These are phyloP conservation scores for Collybia sordida DNA, from an alignment of 768 basidiomycete species.

Conservation along the genomic window DNA sequence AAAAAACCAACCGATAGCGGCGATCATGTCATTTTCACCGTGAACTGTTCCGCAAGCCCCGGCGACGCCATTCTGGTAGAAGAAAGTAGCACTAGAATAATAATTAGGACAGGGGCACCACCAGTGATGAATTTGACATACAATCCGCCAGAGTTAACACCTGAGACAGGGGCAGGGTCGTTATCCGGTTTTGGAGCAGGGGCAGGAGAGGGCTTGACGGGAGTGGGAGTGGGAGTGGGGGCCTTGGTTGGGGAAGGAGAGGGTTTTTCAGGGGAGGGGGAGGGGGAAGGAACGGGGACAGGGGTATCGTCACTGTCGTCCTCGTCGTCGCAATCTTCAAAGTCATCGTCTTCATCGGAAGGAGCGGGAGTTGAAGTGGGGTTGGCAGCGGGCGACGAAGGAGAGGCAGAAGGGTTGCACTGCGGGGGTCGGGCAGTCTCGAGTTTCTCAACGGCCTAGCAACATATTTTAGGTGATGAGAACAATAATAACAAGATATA, in stretches of 20 bases:
- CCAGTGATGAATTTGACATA: slow-evolving; percentile 24
- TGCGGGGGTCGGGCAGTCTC: slow-evolving; percentile 42
- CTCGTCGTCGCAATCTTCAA: slow-evolving; percentile 28
- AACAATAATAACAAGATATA: slow-evolving; percentile 1
- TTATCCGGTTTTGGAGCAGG: slow-evolving; percentile 13
- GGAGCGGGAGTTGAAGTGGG: slow-evolving; percentile 25
- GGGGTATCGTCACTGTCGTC: slow-evolving; percentile 19
- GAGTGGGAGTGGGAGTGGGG: slow-evolving; percentile 12
- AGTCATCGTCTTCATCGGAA: slow-evolving; percentile 32
- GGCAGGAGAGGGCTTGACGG: slow-evolving; percentile 8
- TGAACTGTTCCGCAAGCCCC: slow-evolving; percentile 76
- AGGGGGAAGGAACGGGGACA: slow-evolving; percentile 13
- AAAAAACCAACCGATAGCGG: slow-evolving; percentile 57
- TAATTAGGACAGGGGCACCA: neutral
- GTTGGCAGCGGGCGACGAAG: slow-evolving; percentile 20
- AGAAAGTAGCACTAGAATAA: slow-evolving; percentile 58
- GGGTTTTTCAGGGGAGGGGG: slow-evolving; percentile 11
- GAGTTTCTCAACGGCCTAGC: slow-evolving; percentile 52
- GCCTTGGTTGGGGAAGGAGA: slow-evolving; percentile 12
- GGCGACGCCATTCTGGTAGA: slow-evolving; percentile 66
- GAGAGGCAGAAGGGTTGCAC: slow-evolving; percentile 45
- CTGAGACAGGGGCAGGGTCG: slow-evolving; percentile 9
- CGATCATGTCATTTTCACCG: slow-evolving; percentile 57
- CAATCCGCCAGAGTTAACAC: slow-evolving; percentile 43
- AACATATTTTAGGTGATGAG: slow-evolving; percentile 1